Evolutionary conservation across 164 flowering plant species (phyloP), one percentile per base, ranked within the genome.

Genomic region (Aristolochia fimbriata): DNA sequence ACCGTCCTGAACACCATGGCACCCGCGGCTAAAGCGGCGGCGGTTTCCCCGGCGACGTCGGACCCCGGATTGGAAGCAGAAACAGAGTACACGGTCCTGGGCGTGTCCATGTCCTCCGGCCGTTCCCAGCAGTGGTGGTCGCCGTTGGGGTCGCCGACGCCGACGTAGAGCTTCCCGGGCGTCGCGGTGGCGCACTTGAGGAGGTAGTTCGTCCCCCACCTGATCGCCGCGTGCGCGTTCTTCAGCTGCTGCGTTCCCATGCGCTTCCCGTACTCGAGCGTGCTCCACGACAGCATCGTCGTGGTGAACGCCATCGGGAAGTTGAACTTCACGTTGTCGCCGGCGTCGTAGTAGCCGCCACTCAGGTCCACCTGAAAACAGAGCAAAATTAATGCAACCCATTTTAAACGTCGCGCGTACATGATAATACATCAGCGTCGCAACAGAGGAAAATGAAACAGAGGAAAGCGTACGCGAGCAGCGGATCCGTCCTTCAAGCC

Each of bases 341-440:
- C 98, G 11, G 96, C 98, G 43, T 92, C 98, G 43, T 87, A 87
- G 77, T 90, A 90, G 0, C 98, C 98, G 10, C 97, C 97, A 0
- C 72, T 70, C 21, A 93, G 71, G 60, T 90, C 84, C 65, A 90
- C 94, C 98, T 86, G 73, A 27, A 27, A 27, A n/a, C n/a, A n/a
- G n/a, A n/a, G n/a, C n/a, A n/a, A n/a, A n/a, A n/a, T n/a, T n/a
- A n/a, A n/a, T n/a, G n/a, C n/a, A n/a, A n/a, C n/a, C n/a, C n/a
- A n/a, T n/a, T n/a, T n/a, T n/a, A n/a, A n/a, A n/a, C n/a, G n/a
- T n/a, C n/a, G n/a, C n/a, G n/a, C n/a, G n/a, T n/a, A n/a, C n/a
- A n/a, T n/a, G n/a, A n/a, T n/a, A n/a, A n/a, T n/a, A n/a, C n/a
- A n/a, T n/a, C n/a, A n/a, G n/a, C n/a, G n/a, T n/a, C n/a, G n/a